Percentiles rank a stretch among this genome's conserved stretches.
phyloP scores from a whole-genome alignment of 208 protist species.

The Acanthamoeba healyi region DNA sequence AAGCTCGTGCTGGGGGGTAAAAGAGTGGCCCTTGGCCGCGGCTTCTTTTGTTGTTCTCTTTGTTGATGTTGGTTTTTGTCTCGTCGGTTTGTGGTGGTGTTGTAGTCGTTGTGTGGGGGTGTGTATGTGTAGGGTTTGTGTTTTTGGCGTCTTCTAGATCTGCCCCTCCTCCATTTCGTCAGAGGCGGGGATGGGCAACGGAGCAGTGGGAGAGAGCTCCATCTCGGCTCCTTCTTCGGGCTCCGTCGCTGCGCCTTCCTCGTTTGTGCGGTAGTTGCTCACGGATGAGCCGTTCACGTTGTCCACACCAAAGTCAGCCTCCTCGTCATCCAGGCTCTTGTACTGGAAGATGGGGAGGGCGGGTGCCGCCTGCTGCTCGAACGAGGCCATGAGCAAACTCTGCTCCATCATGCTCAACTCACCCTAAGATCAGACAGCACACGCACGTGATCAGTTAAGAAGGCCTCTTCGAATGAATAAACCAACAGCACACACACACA shows the following conservation, averaged over 20 bases:
- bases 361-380: conserved; percentile 33
- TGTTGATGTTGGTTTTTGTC: no score
- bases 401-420: conserved; percentile 51
- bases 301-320: not conserved
- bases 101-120: no score
- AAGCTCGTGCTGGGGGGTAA: no score
- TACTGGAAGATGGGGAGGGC: conserved; percentile 9
- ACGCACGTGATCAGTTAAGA: not conserved
- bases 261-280: no score
- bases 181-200: not conserved
- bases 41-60: no score
- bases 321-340: conserved; percentile 1
- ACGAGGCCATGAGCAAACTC: conserved; percentile 48
- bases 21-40: no score
- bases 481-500: no score
- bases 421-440: not conserved
- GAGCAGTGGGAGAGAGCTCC: not conserved
- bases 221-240: not conserved
- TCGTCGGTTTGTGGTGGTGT: no score
- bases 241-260: no score
- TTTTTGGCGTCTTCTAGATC: not conserved
- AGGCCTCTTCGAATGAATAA: no score
- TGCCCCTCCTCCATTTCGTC: conserved; percentile 23
- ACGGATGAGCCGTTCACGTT: no score
- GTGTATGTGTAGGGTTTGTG: no score